Conservation (phyloP, 1,284 basidiomycete species). For the Garcileccinum viscosum region DNA sequence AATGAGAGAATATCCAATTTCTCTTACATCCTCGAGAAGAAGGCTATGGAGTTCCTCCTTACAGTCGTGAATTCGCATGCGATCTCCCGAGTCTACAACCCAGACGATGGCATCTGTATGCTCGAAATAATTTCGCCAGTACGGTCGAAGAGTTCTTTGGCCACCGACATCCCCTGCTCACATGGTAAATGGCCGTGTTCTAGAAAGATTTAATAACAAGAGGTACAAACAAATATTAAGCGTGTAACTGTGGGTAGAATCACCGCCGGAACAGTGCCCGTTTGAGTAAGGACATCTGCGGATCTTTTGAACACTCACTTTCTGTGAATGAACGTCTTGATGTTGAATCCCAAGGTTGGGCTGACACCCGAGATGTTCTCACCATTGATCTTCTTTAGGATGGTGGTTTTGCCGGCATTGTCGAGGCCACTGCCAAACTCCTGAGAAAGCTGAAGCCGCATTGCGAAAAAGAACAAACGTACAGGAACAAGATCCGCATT, state of each 20-base stretch:
- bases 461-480: constrained; percentile 33
- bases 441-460: constrained; percentile 21
- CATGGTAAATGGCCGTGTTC: constrained; percentile 11
- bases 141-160: constrained; percentile 92
- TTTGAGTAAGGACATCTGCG: constrained; percentile 32
- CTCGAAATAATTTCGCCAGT: constrained; percentile 99
- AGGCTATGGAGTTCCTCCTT: constrained; percentile 85
- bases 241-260: constrained; percentile 70
- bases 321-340: constrained; percentile 92
- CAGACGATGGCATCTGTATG: constrained; percentile 98
- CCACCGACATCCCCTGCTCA: constrained; percentile 95
- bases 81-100: constrained; percentile 97
- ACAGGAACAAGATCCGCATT: constrained; percentile 97
- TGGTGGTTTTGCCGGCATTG: constrained; percentile 99
- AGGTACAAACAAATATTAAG: constrained; percentile 85
- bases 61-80: constrained; percentile 89
- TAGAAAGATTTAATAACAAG: constrained; percentile 15
- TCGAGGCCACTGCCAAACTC: constrained; percentile 82
- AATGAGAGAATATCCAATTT: constrained; percentile 11
- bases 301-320: constrained; percentile 63
- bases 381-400: constrained; percentile 91
- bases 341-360: constrained; percentile 98
- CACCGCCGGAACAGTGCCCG: constrained; percentile 24
- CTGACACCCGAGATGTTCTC: constrained; percentile 89
- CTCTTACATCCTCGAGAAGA: constrained; percentile 87